Percentiles rank a stretch among this genome's conserved stretches.
Evolutionary conservation across 2,329 filamentous ascomycete species (phyloP).

Genomic region (Periconia digitata): DNA sequence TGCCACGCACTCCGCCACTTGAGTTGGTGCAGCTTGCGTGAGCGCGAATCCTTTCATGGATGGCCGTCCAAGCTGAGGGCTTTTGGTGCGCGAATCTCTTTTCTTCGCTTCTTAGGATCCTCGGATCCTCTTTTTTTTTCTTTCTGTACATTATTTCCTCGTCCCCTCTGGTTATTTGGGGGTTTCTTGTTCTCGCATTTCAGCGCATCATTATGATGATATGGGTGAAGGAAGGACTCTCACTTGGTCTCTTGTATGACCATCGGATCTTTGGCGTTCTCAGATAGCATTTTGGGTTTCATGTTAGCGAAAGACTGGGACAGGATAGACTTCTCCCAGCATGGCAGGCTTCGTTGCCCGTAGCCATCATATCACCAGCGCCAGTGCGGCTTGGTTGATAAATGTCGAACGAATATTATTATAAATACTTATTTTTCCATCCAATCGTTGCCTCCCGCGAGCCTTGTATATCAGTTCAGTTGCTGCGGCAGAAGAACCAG

Average conservation of each 20-base stretch:
- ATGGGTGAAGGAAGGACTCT: slow-evolving; percentile 24
- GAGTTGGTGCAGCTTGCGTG: slow-evolving; percentile 31
- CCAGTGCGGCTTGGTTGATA: slow-evolving; percentile 29
- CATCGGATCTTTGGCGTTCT: slow-evolving; percentile 28
- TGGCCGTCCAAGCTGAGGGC: slow-evolving; percentile 1
- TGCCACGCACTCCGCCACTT: slow-evolving; percentile 67
- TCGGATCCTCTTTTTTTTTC: slow-evolving; percentile 9
- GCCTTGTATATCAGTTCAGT: no score
- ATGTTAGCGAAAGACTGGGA: slow-evolving; percentile 15
- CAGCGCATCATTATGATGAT: slow-evolving; percentile 35
- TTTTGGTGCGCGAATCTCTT: neutral
- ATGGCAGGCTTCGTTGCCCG: slow-evolving; percentile 13
- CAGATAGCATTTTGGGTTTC: slow-evolving; percentile 6
- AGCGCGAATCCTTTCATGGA: slow-evolving; percentile 2
- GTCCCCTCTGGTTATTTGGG: neutral
- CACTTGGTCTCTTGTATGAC: slow-evolving; percentile 28
- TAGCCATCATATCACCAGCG: slow-evolving; percentile 17
- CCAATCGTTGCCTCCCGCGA: no score
- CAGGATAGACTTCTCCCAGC: slow-evolving; percentile 15
- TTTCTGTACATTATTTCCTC: slow-evolving; percentile 28
- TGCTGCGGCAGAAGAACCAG: no score
- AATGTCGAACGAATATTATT: slow-evolving; percentile 14
- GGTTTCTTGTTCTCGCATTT: slow-evolving; percentile 40
- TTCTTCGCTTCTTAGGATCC: neutral
- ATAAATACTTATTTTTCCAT: neutral